phyloP scores from a whole-genome alignment of 2,329 filamentous ascomycete genomes.

The Fusarium poae region DNA sequence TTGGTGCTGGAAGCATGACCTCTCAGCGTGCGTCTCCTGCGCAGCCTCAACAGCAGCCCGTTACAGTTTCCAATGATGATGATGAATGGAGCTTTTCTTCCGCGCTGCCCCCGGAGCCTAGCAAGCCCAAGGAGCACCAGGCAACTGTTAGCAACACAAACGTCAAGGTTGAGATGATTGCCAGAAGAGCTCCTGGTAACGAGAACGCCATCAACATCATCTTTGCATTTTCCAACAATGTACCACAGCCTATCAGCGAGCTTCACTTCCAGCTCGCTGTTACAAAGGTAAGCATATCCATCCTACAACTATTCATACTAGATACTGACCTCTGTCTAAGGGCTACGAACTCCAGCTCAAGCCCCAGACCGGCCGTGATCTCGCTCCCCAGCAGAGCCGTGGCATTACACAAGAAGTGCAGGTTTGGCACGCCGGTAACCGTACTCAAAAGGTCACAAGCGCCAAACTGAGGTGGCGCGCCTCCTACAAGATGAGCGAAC shows the following conservation, averaged over 20 bases:
- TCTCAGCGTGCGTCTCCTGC: slow-evolving; percentile 49
- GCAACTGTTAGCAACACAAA: slow-evolving; percentile 76
- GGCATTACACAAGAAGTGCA: slow-evolving; percentile 87
- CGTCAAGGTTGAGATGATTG: slow-evolving; percentile 80
- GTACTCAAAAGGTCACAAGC: slow-evolving; percentile 75
- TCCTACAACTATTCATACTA: not conserved
- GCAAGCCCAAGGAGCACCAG: slow-evolving; percentile 71
- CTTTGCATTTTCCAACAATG: slow-evolving; percentile 88
- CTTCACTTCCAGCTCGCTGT: slow-evolving; percentile 94
- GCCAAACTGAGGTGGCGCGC: slow-evolving; percentile 93
- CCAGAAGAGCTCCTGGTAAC: slow-evolving; percentile 68
- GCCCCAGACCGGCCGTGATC: slow-evolving; percentile 83
- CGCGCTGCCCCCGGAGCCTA: slow-evolving; percentile 74
- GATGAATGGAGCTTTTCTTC: slow-evolving; percentile 97
- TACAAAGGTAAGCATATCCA: slow-evolving; percentile 77
- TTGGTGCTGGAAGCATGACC: slow-evolving; percentile 51
- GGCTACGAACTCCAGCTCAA: slow-evolving; percentile 84
- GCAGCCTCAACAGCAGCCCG: slow-evolving; percentile 45
- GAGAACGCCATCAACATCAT: slow-evolving; percentile 74
- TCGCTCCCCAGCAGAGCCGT: slow-evolving; percentile 77
- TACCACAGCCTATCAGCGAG: slow-evolving; percentile 76
- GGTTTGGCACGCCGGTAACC: slow-evolving; percentile 79
- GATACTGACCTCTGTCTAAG: slow-evolving; percentile 59
- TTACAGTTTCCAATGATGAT: slow-evolving; percentile 68
- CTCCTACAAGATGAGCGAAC: slow-evolving; percentile 78